phyloP scores from a whole-genome alignment of 495 filamentous ascomycete genomes.

The Annulohypoxylon moriforme region DNA sequence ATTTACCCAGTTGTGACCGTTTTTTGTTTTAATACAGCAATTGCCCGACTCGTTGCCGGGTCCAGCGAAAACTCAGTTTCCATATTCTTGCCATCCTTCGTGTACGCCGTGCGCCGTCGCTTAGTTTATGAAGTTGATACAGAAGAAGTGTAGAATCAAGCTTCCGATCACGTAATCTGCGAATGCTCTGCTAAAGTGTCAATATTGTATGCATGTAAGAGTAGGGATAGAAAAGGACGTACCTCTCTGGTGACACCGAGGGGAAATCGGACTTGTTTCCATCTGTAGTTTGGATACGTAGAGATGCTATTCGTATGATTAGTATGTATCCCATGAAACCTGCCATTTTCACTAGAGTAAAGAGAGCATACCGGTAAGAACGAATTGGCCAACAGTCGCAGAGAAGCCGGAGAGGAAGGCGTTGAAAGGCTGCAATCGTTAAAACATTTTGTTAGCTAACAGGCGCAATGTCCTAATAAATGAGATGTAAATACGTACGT shows the following conservation, averaged over 20 bases:
- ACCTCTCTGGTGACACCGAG: constrained; percentile 77
- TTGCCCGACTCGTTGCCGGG: neutral
- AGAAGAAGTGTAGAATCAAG: constrained; percentile 97
- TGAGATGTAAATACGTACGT: constrained; percentile 68
- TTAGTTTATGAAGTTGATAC: constrained; percentile 98
- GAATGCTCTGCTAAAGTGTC: constrained; percentile 74
- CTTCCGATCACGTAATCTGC: constrained; percentile 97
- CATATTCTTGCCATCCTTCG: neutral
- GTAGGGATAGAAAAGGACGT: constrained; percentile 32
- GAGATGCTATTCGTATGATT: constrained; percentile 61
- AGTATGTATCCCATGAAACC: neutral
- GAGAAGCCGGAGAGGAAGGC: constrained; percentile 96
- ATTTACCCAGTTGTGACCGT: constrained; percentile 24
- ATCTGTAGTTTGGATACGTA: constrained; percentile 91
- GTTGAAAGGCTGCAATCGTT: constrained; percentile 85
- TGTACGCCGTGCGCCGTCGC: constrained; percentile 4
- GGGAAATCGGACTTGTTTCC: constrained; percentile 78
- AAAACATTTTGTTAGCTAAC: constrained; percentile 25
- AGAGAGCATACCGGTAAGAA: constrained; percentile 77
- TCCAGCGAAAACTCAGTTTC: constrained; percentile 2
- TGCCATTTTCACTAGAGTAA: neutral
- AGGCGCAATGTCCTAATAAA: neutral
- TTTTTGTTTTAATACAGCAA: constrained; percentile 21
- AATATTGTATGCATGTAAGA: neutral
- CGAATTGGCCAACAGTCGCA: constrained; percentile 96